Percentiles rank a stretch among this genome's conserved stretches.
Evolutionary conservation across 257 asterid genomes (phyloP).

Genomic region (Capsicum pubescens): DNA sequence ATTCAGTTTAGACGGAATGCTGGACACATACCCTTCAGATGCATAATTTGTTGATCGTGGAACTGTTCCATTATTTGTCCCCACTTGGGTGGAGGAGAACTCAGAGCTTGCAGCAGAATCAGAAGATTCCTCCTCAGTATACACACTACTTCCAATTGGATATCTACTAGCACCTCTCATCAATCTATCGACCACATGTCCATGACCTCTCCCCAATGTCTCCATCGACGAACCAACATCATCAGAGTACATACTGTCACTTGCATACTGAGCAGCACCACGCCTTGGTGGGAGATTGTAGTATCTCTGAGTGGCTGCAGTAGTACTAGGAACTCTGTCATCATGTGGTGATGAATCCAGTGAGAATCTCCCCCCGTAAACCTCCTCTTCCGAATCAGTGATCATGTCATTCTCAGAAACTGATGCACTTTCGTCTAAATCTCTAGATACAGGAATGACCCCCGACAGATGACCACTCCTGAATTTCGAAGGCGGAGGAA

Average conservation of each 20-base stretch:
- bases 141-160: constrained; percentile 38
- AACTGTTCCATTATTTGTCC: constrained; percentile 37
- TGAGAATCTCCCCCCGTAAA: constrained; percentile 52
- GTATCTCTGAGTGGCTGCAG: constrained; percentile 37
- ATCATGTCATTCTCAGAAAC: constrained; percentile 53
- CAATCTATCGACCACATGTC: constrained; percentile 37
- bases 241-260: constrained; percentile 47
- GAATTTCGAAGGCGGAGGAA: constrained; percentile 50
- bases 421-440: constrained; percentile 43
- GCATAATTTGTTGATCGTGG: constrained; percentile 37
- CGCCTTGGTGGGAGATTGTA: constrained; percentile 36
- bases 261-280: constrained; percentile 37
- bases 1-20: constrained; percentile 39
- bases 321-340: constrained; percentile 41
- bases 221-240: constrained; percentile 55
- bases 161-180: constrained; percentile 47
- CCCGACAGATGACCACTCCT: constrained; percentile 50
- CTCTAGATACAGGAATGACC: constrained; percentile 45
- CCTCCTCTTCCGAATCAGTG: constrained; percentile 50
- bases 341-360: constrained; percentile 57
- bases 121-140: constrained; percentile 55
- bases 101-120: constrained; percentile 60
- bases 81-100: constrained; percentile 50
- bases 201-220: constrained; percentile 46
- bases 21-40: constrained; percentile 38